Base-by-base conservation (phyloP, 306 rosid genomes). In the Gynostemma pentaphyllum region DNA sequence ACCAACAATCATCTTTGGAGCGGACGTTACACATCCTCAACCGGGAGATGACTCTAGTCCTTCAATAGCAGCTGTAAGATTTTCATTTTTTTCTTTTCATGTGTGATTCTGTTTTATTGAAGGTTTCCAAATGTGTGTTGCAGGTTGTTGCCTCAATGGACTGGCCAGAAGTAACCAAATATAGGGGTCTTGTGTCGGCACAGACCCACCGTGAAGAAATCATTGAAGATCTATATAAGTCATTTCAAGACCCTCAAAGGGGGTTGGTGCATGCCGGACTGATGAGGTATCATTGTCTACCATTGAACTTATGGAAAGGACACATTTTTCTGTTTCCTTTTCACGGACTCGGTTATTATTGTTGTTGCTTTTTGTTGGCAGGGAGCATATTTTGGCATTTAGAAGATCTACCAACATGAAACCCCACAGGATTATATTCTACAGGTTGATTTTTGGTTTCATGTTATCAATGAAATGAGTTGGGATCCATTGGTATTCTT, bases 111-210 rank as follows among this genome's bases (percentile, higher is more conserved):
- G n/a, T n/a, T 11, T 34, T 16, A 7, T 49, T 9, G 13, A 0
- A 0, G n/a, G 5, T 13, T 1, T 18, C 30, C 18, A 57, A n/a
- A n/a, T 29, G 9, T 7, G 41, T 15, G 9, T 70, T 23, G 9
- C 64, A 87, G 98, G 98, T 92, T 0, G 99, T 92, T 42, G 99
- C 88, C 3, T 92, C 96, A 1, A 84, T 84, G 88, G 99, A 92
- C 70, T 92, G 99, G 99, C 99, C 99, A 0, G 70, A 68, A 34
- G 67, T 86, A 1, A 79, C 88, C 0, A 86, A 66, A 60, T 92
- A 92, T 37, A 73, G 79, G 30, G 96, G 85, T 23, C 5, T 88
- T n/a, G 71, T 84, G 15, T 86, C 99, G 29, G 83, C 94, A 0
- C 99, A 92, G 48, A 0, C 2, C 2, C 95, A 79, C 14, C 77